Percentiles rank a stretch among this genome's conserved stretches.
These are phyloP conservation scores for Houttuynia cordata DNA, from an alignment of 164 flowering plant genomes.

Conservation along the genomic window DNA sequence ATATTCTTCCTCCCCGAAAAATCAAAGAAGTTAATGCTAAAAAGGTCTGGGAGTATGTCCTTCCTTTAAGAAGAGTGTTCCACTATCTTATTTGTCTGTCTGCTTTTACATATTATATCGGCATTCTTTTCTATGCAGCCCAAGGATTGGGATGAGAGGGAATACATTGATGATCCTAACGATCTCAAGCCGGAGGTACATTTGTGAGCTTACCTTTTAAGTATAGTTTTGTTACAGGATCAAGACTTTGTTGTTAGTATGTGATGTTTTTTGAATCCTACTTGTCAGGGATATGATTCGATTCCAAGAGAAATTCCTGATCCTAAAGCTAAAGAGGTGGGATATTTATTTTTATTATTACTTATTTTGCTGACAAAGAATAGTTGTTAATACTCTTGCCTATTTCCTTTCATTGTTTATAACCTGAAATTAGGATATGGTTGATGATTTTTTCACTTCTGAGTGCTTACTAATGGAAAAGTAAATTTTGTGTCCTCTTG, in stretches of 20 bases:
- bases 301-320: slow-evolving; percentile 75
- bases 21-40: slow-evolving; percentile 65
- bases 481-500: too few relatives aligned
- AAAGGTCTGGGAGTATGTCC: slow-evolving; percentile 31
- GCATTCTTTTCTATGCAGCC: slow-evolving; percentile 38
- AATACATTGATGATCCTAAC: slow-evolving; percentile 77
- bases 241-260: not conserved
- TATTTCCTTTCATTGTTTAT: not conserved
- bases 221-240: not conserved
- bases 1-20: slow-evolving; percentile 84
- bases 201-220: not conserved
- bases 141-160: slow-evolving; percentile 88
- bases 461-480: not conserved
- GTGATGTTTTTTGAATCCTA: not conserved
- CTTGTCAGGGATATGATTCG: slow-evolving; percentile 67
- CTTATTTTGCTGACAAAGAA: not conserved
- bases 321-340: slow-evolving; percentile 70
- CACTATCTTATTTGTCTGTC: not conserved
- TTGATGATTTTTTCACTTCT: too few relatives aligned
- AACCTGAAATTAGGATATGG: not conserved
- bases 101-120: not conserved
- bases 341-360: not conserved
- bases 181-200: slow-evolving; percentile 63
- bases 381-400: not conserved
- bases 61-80: not conserved